Base-by-base conservation (phyloP, 2,329 filamentous ascomycete species). In the Alternaria triticina region DNA sequence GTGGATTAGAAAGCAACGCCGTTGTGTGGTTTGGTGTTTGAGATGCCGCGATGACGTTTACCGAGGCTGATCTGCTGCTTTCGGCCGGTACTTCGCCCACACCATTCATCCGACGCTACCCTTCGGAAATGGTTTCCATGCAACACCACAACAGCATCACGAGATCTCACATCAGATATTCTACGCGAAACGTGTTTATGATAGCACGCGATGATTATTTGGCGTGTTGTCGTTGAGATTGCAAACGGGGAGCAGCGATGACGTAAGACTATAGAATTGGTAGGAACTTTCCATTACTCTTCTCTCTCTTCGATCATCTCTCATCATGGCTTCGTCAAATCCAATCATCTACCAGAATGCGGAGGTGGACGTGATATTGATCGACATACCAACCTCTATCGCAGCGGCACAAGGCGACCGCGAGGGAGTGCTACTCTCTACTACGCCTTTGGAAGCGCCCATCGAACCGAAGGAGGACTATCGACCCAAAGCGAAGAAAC, bases 341-440 rank as follows among this genome's bases (percentile, higher is more conserved):
- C 45, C 71, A 10, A 83, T 90, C 22, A 76, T 91, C 44, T 90
- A 86, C 77, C 82, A 85, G 62, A 88, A 84, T 66, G 70, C 77
- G 2, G 80, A 82, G 5, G 73, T 79, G 52, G 83, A 85, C 49
- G 78, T 90, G 57, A 82, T 87, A 22, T 76, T 93, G 25, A 77
- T 94, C 55, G 91, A 94, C 72, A 86, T 93, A 49, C 91, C 91
- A 23, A 82, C 83, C 17, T 92, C 91, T 2, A 86, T 94, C 43
- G 89, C 91, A 68, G 83, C 87, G 63, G 88, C 87, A 17, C 91
- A 94, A 78, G 83, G 84, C 46, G 59, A 61, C 33, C 80, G 80
- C 76, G 60, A 71, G 72, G 65, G 84, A 82, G 61, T 79, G 77
- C 71, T 82, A 72, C 63, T 84, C 23, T 89, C 87, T 8, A 81